phyloP scores from a whole-genome alignment of 2,329 filamentous ascomycete genomes.

The Macrophomina pseudophaseolina region DNA sequence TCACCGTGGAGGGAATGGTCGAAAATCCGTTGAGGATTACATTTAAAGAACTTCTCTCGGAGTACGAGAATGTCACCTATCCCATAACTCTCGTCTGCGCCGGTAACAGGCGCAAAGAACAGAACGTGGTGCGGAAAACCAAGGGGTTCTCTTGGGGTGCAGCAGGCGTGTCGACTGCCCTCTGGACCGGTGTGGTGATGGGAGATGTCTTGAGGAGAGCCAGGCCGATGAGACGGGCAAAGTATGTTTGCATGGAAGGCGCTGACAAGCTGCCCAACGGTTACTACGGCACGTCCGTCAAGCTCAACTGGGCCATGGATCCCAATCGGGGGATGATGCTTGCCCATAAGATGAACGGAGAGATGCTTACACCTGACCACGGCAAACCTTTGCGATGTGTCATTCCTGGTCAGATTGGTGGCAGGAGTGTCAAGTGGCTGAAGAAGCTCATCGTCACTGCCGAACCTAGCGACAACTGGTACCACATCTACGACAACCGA shows the following conservation, averaged over 20 bases:
- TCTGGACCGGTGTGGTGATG: slow-evolving; percentile 85
- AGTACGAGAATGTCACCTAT: slow-evolving; percentile 82
- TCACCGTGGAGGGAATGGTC: slow-evolving; percentile 82
- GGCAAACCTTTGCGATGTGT: slow-evolving; percentile 82
- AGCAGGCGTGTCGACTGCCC: slow-evolving; percentile 81
- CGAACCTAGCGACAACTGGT: slow-evolving; percentile 87
- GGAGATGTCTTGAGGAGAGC: slow-evolving; percentile 72
- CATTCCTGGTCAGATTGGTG: slow-evolving; percentile 90
- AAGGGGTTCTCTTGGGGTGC: slow-evolving; percentile 96
- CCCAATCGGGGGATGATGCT: slow-evolving; percentile 83
- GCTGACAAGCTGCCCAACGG: slow-evolving; percentile 89
- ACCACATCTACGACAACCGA: slow-evolving; percentile 92
- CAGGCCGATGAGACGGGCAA: slow-evolving; percentile 70
- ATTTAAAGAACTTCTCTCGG: slow-evolving; percentile 71
- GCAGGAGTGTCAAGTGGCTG: slow-evolving; percentile 91
- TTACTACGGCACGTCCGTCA: slow-evolving; percentile 85
- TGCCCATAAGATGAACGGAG: slow-evolving; percentile 90
- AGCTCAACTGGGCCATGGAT: slow-evolving; percentile 87
- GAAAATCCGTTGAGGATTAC: slow-evolving; percentile 75
- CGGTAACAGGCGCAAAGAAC: slow-evolving; percentile 89
- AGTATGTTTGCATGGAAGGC: slow-evolving; percentile 89
- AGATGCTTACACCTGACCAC: slow-evolving; percentile 79
- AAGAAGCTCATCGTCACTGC: slow-evolving; percentile 79
- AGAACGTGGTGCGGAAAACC: slow-evolving; percentile 86
- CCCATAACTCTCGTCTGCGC: slow-evolving; percentile 91